Base-by-base conservation (phyloP, 805 yeast genomes). In the Ogataea paradorogensis region DNA sequence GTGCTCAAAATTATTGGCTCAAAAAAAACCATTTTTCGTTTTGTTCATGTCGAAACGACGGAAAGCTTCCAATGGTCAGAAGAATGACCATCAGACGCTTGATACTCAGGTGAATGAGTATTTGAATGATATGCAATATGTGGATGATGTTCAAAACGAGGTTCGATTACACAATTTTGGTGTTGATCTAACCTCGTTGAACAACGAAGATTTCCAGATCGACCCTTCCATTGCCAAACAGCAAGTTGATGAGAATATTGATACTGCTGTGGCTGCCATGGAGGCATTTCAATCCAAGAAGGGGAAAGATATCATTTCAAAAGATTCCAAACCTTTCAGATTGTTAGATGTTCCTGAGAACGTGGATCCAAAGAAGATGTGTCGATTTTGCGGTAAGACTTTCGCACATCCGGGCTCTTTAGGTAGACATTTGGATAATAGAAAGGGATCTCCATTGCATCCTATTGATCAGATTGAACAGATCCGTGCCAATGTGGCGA, bases 341-440 rank as follows among this genome's bases (percentile, higher is more conserved):
- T 34, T 52, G 3, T 30, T 51, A 13, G 54, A 48, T 21, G 50
- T 52, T 7, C 54, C 58, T 5, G 45, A 43, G 2, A 56, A 56
- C 18, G 53, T 50, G 5, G 61, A 56, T 27, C 61, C 60, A 3
- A 64, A 67, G 50, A 64, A 55, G 44, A 55, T 62, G 38, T 77
- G 84, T 53, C 64, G 64, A 0, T 77, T 76, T 51, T 79, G 84
- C 49, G 73, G 73, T 1, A 65, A 69, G 42, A 62, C 70, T 1
- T 80, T 78, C 53, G 68, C 78, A 2, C 76, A 76, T 43, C 74
- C 78, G 6, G 82, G 83, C 2, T 74, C 81, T 0, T 61, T 77
- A 40, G 83, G 83, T 1, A 62, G 84, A 25, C 84, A 79, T 53
- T 54, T 80, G 30, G 84, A 80, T 49, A 55, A 66, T 31, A 71